phyloP scores from a whole-genome alignment of 352 stramenopile species.

The Pythium volutum region DNA sequence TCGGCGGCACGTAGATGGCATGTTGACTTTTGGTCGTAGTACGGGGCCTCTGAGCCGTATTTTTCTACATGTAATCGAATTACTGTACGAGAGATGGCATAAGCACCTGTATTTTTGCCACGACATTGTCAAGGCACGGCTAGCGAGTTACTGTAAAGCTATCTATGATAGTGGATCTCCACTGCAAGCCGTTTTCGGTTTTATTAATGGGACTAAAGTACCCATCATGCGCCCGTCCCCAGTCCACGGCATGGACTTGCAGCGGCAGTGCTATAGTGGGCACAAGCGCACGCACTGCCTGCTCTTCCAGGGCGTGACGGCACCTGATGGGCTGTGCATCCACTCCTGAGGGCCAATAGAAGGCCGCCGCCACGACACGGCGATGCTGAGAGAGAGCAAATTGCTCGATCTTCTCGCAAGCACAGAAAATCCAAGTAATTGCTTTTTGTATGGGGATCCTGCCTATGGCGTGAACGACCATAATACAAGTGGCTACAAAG shows the following conservation, averaged over 20 bases:
- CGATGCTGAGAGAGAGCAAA: slow-evolving; percentile 15
- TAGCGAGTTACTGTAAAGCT: background rate
- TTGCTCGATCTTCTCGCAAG: no score
- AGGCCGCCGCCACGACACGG: slow-evolving; percentile 13
- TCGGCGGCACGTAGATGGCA: background rate
- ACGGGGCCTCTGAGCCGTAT: background rate
- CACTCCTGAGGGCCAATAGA: slow-evolving; percentile 21
- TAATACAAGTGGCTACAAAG: no score
- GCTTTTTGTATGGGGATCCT: no score
- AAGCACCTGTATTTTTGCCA: background rate
- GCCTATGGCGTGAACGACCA: no score
- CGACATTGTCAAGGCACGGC: background rate
- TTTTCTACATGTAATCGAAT: background rate
- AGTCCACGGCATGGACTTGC: background rate
- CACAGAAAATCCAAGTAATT: no score
- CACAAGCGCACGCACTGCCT: slow-evolving; percentile 25
- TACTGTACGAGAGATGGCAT: background rate
- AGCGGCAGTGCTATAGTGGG: background rate
- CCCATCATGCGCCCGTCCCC: background rate
- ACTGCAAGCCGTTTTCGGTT: no score
- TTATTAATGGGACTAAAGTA: slow-evolving; percentile 1
- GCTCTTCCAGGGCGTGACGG: slow-evolving; percentile 18
- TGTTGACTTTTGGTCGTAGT: background rate
- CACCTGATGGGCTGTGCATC: slow-evolving; percentile 20
- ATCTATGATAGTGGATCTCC: no score